These are phyloP conservation scores for Prunus mira DNA, from an alignment of 306 rosid genomes.

Conservation along the genomic window DNA sequence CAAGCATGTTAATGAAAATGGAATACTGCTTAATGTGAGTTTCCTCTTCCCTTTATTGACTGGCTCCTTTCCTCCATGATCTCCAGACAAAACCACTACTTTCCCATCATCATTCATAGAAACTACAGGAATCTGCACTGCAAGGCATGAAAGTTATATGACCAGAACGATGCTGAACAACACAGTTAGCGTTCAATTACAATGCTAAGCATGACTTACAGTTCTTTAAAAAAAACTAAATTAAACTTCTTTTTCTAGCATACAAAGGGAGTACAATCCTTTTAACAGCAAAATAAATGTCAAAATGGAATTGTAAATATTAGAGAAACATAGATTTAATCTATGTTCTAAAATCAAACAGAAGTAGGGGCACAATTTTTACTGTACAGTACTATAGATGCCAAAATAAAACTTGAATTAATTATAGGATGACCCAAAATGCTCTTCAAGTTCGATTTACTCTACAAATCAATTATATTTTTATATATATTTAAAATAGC, in stretches of 20 bases:
- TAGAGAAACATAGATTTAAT: neutral
- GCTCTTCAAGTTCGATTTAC: neutral
- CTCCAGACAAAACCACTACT: slow-evolving; percentile 57
- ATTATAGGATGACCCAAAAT: neutral
- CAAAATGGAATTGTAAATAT: neutral
- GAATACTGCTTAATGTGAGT: slow-evolving; percentile 57
- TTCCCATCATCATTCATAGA: slow-evolving; percentile 75
- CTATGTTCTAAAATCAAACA: neutral
- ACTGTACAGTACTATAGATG: neutral
- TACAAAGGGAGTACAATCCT: neutral
- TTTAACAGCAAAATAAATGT: neutral
- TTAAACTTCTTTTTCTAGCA: neutral
- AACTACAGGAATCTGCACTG: slow-evolving; percentile 82
- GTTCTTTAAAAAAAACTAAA: neutral
- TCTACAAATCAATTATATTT: neutral
- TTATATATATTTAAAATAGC: too few species aligned
- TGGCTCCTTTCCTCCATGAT: slow-evolving; percentile 53
- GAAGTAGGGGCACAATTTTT: neutral
- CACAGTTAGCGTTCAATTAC: neutral
- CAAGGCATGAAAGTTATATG: slow-evolving; percentile 20
- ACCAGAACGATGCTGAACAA: neutral
- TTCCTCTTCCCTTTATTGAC: slow-evolving; percentile 77
- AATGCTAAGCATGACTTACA: neutral
- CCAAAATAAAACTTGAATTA: neutral
- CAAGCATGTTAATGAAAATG: slow-evolving; percentile 75